Evolutionary conservation across 768 basidiomycete species (phyloP).

Genomic region (Auricularia sp.): DNA sequence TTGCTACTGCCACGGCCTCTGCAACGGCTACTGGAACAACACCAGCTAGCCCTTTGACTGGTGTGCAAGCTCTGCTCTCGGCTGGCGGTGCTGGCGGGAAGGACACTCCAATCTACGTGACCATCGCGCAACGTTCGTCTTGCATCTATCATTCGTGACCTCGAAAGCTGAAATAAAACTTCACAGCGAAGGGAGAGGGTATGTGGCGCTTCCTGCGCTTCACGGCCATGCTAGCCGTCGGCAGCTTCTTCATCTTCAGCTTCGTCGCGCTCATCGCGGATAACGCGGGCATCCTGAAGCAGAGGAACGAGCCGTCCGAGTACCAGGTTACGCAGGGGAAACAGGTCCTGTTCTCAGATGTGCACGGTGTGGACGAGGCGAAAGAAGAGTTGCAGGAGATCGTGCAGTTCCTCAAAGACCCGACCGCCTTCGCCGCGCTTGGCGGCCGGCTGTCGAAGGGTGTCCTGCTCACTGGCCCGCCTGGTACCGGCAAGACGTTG

Average conservation of each 20-base stretch:
- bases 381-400: slow-evolving; percentile 95
- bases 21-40: background rate
- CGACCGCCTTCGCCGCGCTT: slow-evolving; percentile 76
- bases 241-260: slow-evolving; percentile 50
- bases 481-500: slow-evolving; percentile 97
- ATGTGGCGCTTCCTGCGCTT: background rate
- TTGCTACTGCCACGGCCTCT: background rate
- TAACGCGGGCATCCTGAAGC: slow-evolving; percentile 87
- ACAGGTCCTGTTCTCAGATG: slow-evolving; percentile 84
- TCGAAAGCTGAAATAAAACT: background rate
- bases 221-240: background rate
- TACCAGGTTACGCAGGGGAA: slow-evolving; percentile 78
- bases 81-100: background rate
- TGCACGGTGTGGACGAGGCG: slow-evolving; percentile 95
- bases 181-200: background rate
- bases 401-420: slow-evolving; percentile 92
- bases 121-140: background rate
- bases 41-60: background rate
- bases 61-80: background rate
- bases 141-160: background rate
- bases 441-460: slow-evolving; percentile 95
- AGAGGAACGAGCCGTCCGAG: slow-evolving; percentile 68
- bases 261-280: slow-evolving; percentile 84
- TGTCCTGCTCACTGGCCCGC: slow-evolving; percentile 80
- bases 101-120: background rate